Evolutionary conservation across 208 protist genomes (phyloP).

Genomic region (Endotrypanum monterogeii): DNA sequence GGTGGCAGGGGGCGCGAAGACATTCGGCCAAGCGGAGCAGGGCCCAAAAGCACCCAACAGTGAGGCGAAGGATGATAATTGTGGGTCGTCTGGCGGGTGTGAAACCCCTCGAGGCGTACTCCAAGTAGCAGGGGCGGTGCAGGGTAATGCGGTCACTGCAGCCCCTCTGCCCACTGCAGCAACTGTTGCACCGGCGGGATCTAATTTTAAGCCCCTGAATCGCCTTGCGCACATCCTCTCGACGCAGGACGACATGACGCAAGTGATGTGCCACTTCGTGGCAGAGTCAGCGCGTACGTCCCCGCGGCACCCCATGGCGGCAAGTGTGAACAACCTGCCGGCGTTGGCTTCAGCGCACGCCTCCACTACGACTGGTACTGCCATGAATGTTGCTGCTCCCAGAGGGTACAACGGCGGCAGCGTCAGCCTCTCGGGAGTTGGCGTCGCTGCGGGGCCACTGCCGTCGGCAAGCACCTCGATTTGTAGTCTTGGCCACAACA

Average conservation of each 20-base stretch:
- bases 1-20: background rate
- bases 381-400: background rate
- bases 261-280: slow-evolving; percentile 10
- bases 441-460: background rate
- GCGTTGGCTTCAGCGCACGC: background rate
- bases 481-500: background rate
- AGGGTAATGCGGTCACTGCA: background rate
- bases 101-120: background rate
- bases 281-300: slow-evolving; percentile 3
- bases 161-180: background rate
- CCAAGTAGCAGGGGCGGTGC: background rate
- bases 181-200: background rate
- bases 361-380: background rate
- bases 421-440: background rate
- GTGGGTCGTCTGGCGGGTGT: background rate
- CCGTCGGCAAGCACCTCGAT: background rate
- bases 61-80: too few species aligned
- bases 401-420: background rate
- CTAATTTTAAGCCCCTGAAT: background rate
- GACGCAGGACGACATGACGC: slow-evolving; percentile 19
- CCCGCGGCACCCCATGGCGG: background rate
- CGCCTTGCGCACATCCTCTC: background rate
- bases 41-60: background rate
- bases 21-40: background rate
- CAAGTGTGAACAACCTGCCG: background rate